Evolutionary conservation across 345 rosid genomes (phyloP).

Genomic region (Aethionema arabicum): DNA sequence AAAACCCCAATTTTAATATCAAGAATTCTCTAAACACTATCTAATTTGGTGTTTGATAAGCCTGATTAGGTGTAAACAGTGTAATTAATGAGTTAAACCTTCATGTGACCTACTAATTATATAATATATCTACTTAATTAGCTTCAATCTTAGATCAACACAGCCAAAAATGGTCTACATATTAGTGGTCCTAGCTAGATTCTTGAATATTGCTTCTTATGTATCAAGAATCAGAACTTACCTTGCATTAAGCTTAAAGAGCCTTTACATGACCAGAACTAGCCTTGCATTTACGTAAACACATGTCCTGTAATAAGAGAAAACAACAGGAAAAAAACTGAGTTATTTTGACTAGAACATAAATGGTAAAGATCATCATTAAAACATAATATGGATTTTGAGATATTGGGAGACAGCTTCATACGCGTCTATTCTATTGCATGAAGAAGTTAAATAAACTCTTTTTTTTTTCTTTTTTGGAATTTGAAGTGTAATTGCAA

Average conservation of each 20-base stretch:
- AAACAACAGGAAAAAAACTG: slow-evolving; percentile 17
- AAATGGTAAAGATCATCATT: slow-evolving; percentile 10
- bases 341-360: slow-evolving; percentile 15
- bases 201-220: slow-evolving; percentile 20
- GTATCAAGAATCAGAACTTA: slow-evolving; percentile 13
- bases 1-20: slow-evolving; percentile 26
- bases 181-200: slow-evolving; percentile 27
- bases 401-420: slow-evolving; percentile 31
- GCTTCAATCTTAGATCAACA: slow-evolving; percentile 20
- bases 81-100: slow-evolving; percentile 26
- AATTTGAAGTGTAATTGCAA: slow-evolving; percentile 30
- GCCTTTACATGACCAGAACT: slow-evolving; percentile 15
- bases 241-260: slow-evolving; percentile 4
- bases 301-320: slow-evolving; percentile 11
- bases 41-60: not conserved
- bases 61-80: slow-evolving; percentile 23
- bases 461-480: not conserved
- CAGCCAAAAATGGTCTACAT: slow-evolving; percentile 22
- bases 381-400: slow-evolving; percentile 8
- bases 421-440: slow-evolving; percentile 32
- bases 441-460: slow-evolving; percentile 22
- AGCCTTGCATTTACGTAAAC: slow-evolving; percentile 14
- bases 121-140: not conserved
- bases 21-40: not conserved
- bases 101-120: slow-evolving; percentile 13